Conservation (phyloP, 345 rosid species). For the Durio zibethinus region DNA sequence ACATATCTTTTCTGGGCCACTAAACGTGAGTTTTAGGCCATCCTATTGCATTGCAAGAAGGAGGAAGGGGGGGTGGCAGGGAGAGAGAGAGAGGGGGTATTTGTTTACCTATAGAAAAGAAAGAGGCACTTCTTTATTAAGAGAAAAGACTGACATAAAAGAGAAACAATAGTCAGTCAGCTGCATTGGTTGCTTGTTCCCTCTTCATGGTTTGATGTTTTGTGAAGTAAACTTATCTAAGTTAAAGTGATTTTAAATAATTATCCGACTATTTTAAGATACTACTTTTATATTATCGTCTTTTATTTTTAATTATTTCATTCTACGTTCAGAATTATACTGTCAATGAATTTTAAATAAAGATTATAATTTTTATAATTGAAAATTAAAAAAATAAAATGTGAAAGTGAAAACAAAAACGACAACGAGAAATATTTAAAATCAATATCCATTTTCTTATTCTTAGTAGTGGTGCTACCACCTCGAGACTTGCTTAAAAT, state of each 20-base stretch:
- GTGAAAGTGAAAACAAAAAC: neutral
- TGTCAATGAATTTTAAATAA: neutral
- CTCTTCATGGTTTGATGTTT: neutral
- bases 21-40: slow-evolving; percentile 19
- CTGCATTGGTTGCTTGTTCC: slow-evolving; percentile 24
- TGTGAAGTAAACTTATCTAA: neutral
- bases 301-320: neutral
- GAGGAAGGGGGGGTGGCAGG: slow-evolving; percentile 4
- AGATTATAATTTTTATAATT: neutral
- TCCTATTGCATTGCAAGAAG: neutral
- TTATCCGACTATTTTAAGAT: neutral
- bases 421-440: neutral
- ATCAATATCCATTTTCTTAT: neutral
- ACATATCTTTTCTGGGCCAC: slow-evolving; percentile 24
- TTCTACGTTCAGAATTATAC: neutral
- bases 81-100: neutral
- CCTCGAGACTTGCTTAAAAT: neutral
- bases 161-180: slow-evolving; percentile 5
- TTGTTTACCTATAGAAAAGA: neutral
- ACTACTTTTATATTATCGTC: neutral
- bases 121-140: neutral
- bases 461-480: neutral
- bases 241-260: slow-evolving; percentile 1
- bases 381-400: neutral
- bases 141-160: neutral